phyloP scores from a whole-genome alignment of 208 protist genomes.

The Zelonia costaricensis region DNA sequence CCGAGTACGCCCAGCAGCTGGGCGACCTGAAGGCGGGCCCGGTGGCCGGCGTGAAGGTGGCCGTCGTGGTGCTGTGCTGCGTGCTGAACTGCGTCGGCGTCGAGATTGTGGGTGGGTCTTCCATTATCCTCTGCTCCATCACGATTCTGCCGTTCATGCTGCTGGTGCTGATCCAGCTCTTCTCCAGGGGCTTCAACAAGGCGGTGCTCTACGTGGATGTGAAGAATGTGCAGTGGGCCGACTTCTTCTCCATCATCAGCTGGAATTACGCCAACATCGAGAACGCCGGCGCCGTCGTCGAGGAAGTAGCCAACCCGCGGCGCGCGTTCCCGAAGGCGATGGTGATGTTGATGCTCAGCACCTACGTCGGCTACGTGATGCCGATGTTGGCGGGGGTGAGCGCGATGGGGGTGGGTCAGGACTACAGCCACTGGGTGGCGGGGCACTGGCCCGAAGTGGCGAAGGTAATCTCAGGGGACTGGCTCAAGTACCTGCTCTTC shows the following conservation, averaged over 20 bases:
- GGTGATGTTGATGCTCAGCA: slow-evolving; percentile 71
- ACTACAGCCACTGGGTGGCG: slow-evolving; percentile 68
- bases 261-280: slow-evolving; percentile 92
- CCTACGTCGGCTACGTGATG: slow-evolving; percentile 79
- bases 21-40: slow-evolving; percentile 30
- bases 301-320: slow-evolving; percentile 74
- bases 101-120: slow-evolving; percentile 71
- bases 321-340: slow-evolving; percentile 56
- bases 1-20: slow-evolving; percentile 67
- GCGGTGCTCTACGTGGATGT: slow-evolving; percentile 64
- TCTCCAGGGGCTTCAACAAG: slow-evolving; percentile 65
- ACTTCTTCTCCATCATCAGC: slow-evolving; percentile 84
- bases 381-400: slow-evolving; percentile 80
- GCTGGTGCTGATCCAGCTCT: slow-evolving; percentile 70
- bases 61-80: slow-evolving; percentile 60
- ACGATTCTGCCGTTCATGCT: slow-evolving; percentile 72
- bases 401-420: slow-evolving; percentile 58
- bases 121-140: slow-evolving; percentile 61
- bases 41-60: slow-evolving; percentile 64
- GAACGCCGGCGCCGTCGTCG: slow-evolving; percentile 77
- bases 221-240: slow-evolving; percentile 57
- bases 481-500: slow-evolving; percentile 84
- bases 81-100: slow-evolving; percentile 74
- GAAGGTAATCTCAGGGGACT: slow-evolving; percentile 49
- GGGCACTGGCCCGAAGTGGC: slow-evolving; percentile 84